Evolutionary conservation across 768 basidiomycete species (phyloP).

Genomic region (Auricularia sp.): DNA sequence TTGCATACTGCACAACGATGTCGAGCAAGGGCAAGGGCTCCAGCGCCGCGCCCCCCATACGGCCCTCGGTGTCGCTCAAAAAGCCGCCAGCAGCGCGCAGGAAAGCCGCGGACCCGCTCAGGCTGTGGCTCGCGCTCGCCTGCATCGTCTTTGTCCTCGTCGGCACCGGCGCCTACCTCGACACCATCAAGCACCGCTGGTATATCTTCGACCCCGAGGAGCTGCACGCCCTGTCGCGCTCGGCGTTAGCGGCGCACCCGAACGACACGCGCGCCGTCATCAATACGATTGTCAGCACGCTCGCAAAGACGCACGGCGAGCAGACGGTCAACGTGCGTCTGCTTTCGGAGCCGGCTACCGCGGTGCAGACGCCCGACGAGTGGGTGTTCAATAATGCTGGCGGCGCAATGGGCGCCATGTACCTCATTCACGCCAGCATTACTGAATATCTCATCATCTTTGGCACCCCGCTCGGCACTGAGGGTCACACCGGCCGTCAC

Average conservation of each 20-base stretch:
- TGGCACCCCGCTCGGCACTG: conserved; percentile 92
- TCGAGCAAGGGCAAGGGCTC: background rate
- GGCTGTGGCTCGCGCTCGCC: conserved; percentile 25
- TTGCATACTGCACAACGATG: background rate
- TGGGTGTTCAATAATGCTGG: conserved; percentile 98
- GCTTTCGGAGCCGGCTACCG: conserved; percentile 30
- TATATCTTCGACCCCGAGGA: conserved; percentile 71
- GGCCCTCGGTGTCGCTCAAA: background rate
- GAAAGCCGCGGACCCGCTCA: conserved; percentile 7
- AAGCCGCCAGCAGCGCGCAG: background rate
- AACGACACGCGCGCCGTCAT: conserved; percentile 67
- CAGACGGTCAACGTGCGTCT: conserved; percentile 41
- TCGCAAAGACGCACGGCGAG: conserved; percentile 60
- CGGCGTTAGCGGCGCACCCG: conserved; percentile 57
- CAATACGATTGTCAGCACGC: conserved; percentile 68
- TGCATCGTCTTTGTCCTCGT: conserved; percentile 19
- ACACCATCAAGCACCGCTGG: conserved; percentile 73
- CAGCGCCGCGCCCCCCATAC: background rate
- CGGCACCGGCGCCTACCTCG: conserved; percentile 39
- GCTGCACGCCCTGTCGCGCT: conserved; percentile 63
- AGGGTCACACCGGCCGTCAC: conserved; percentile 90
- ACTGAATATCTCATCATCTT: conserved; percentile 89
- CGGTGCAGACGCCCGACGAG: conserved; percentile 36
- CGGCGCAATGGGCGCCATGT: conserved; percentile 98
- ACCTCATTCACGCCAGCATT: conserved; percentile 90